Conservation (phyloP, 306 rosid species). For the Quercus ilex region DNA sequence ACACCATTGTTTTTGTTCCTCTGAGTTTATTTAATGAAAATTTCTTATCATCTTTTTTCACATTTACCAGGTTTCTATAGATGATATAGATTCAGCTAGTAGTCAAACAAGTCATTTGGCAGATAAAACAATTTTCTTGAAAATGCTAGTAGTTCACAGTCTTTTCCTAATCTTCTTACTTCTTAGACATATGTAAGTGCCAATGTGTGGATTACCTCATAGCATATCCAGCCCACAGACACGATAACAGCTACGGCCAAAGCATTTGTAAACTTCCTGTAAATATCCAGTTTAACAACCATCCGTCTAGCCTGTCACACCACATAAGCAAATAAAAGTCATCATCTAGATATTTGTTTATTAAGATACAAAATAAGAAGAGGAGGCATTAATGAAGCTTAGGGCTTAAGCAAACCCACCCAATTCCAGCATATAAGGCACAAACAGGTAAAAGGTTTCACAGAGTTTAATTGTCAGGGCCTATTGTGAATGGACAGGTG, state of each 20-base stretch:
- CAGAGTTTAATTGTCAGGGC: neutral
- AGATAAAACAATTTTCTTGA: neutral
- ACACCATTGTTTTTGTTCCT: neutral
- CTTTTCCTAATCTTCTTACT: neutral
- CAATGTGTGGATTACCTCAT: conserved; percentile 63
- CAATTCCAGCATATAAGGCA: neutral
- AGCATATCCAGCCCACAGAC: conserved; percentile 95
- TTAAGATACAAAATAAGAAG: conserved; percentile 1
- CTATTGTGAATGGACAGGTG: neutral
- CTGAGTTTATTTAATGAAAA: neutral
- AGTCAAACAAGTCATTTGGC: neutral
- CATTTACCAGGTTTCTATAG: neutral
- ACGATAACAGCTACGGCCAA: conserved; percentile 86
- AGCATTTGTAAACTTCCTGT: conserved; percentile 91
- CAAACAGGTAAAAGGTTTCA: neutral
- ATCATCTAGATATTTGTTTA: conserved; percentile 8
- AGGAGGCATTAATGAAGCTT: neutral
- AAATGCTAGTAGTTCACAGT: neutral
- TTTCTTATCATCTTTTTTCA: neutral
- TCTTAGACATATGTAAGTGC: neutral
- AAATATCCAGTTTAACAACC: conserved; percentile 87
- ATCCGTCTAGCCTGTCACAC: conserved; percentile 77
- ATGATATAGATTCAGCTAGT: neutral
- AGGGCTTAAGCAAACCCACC: neutral
- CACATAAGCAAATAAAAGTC: conserved; percentile 22